Evolutionary conservation across 2,329 filamentous ascomycete species (phyloP).

Genomic region (Nemania serpens): DNA sequence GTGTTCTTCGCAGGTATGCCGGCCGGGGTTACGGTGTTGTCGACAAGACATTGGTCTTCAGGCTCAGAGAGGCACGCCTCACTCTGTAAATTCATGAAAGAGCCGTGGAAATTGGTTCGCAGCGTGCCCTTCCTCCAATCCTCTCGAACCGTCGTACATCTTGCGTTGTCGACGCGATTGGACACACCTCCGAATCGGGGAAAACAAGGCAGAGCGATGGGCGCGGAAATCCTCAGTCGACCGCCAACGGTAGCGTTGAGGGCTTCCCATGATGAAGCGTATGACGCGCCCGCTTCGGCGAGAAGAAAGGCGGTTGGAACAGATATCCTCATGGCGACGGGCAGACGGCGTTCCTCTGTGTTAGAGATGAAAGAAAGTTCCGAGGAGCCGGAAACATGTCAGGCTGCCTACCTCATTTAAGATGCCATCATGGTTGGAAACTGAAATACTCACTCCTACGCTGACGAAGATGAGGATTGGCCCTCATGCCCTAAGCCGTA

Average conservation of each 20-base stretch:
- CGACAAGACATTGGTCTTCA: slow-evolving; percentile 38
- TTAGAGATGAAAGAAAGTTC: background rate
- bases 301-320: slow-evolving; percentile 10
- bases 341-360: background rate
- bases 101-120: slow-evolving; percentile 34
- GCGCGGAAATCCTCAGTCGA: slow-evolving; percentile 27
- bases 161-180: slow-evolving; percentile 25
- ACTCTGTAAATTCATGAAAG: slow-evolving; percentile 38
- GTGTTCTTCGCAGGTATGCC: slow-evolving; percentile 27
- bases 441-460: background rate
- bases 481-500: slow-evolving; percentile 15
- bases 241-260: slow-evolving; percentile 34
- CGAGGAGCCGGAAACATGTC: background rate
- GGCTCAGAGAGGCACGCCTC: slow-evolving; percentile 37
- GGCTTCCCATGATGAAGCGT: slow-evolving; percentile 14
- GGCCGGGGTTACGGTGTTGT: slow-evolving; percentile 33
- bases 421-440: background rate
- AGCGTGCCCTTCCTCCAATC: slow-evolving; percentile 33
- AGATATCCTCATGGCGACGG: slow-evolving; percentile 14
- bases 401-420: background rate
- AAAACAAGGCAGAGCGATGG: slow-evolving; percentile 41
- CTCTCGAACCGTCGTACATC: slow-evolving; percentile 33
- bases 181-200: slow-evolving; percentile 31
- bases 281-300: slow-evolving; percentile 6
- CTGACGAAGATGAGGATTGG: slow-evolving; percentile 17